Percentiles rank a stretch among this genome's conserved stretches.
phyloP scores from a whole-genome alignment of 495 filamentous ascomycete species.

The Penicillium maclennaniae region DNA sequence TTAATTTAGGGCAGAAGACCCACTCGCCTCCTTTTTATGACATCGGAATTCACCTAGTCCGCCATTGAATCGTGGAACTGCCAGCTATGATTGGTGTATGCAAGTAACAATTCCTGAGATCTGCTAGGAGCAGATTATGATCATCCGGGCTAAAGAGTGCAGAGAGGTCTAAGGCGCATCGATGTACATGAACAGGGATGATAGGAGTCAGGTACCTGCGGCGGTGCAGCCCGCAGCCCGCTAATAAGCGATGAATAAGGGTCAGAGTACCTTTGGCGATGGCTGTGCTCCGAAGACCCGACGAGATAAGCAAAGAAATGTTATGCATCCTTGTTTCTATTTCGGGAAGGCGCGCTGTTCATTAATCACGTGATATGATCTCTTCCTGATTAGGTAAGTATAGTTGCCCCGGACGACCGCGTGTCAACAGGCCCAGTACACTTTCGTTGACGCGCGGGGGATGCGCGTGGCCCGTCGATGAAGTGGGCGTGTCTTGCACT shows the following conservation, averaged over 20 bases:
- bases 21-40: slow-evolving; percentile 27
- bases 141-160: background rate
- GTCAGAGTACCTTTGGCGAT: background rate
- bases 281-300: background rate
- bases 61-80: background rate
- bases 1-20: slow-evolving; percentile 22
- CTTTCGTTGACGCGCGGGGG: background rate
- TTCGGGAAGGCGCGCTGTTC: background rate
- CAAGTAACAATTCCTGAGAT: background rate
- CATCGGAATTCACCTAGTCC: background rate
- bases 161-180: background rate
- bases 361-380: slow-evolving; percentile 4
- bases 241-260: background rate
- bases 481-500: background rate
- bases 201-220: slow-evolving; percentile 2
- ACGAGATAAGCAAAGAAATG: background rate
- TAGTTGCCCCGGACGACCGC: slow-evolving; percentile 23
- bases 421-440: slow-evolving; percentile 10
- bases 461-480: slow-evolving; percentile 1
- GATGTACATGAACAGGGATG: background rate
- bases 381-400: slow-evolving; percentile 11
- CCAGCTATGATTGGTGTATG: background rate
- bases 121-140: background rate
- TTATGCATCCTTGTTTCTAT: background rate
- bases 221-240: background rate